A percentile compares a stretch with the other conserved stretches of the same genome.
Conservation (phyloP, 2,329 filamentous ascomycete genomes). For the Pseudogymnoascus sp. region DNA sequence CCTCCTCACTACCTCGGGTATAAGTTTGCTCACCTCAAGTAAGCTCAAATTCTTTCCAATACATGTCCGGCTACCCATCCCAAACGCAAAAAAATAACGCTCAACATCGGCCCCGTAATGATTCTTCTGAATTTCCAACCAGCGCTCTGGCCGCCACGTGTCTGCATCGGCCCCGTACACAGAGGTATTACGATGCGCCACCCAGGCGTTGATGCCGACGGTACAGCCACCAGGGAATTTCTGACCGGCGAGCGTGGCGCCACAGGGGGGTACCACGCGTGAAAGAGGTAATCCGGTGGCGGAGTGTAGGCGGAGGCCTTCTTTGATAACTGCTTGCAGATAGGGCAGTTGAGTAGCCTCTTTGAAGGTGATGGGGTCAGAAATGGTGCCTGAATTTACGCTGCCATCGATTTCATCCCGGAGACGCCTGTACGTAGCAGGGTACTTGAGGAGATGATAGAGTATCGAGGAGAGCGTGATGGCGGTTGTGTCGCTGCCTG, state of each 20-base stretch:
- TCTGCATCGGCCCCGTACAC: slow-evolving; percentile 39
- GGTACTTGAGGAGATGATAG: slow-evolving; percentile 30
- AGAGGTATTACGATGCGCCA: slow-evolving; percentile 35
- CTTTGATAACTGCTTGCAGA: slow-evolving; percentile 29
- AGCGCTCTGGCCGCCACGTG: slow-evolving; percentile 39
- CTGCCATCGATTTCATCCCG: slow-evolving; percentile 21
- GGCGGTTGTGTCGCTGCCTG: slow-evolving; percentile 33
- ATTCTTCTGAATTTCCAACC: slow-evolving; percentile 30
- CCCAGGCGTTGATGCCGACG: slow-evolving; percentile 38
- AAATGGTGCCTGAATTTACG: slow-evolving; percentile 10
- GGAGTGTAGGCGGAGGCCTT: slow-evolving; percentile 35
- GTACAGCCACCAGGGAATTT: slow-evolving; percentile 36
- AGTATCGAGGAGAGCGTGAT: slow-evolving; percentile 30
- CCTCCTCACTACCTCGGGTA: slow-evolving; percentile 31
- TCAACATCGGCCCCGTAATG: slow-evolving; percentile 13
- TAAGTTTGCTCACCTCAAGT: slow-evolving; percentile 37
- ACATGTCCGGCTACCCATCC: slow-evolving; percentile 36
- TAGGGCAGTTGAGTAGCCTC: slow-evolving; percentile 22
- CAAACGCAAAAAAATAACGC: slow-evolving; percentile 28
- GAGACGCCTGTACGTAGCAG: slow-evolving; percentile 20
- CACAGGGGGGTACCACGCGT: slow-evolving; percentile 39
- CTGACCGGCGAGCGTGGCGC: slow-evolving; percentile 34
- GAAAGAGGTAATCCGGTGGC: slow-evolving; percentile 42
- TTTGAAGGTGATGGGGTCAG: slow-evolving; percentile 21
- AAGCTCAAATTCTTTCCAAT: slow-evolving; percentile 38